phyloP scores from a whole-genome alignment of 164 flowering plant genomes.

The Aristolochia fimbriata region DNA sequence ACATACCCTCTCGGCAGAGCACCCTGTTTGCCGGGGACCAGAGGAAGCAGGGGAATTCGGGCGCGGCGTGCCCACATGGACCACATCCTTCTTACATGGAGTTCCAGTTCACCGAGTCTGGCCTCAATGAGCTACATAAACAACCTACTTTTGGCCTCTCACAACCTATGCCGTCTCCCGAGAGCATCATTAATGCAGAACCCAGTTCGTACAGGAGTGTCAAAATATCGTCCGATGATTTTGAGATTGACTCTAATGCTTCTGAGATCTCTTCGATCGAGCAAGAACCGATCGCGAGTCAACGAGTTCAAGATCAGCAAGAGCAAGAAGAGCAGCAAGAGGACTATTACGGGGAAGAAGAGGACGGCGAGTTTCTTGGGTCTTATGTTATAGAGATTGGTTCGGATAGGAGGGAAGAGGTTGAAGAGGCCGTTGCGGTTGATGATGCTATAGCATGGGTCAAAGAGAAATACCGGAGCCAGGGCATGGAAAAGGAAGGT shows the following conservation, averaged over 20 bases:
- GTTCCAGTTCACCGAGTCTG: slow-evolving; percentile 14
- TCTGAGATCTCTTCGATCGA: slow-evolving; percentile 48
- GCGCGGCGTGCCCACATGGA: slow-evolving; percentile 15
- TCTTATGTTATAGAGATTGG: slow-evolving; percentile 73
- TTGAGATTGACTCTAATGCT: slow-evolving; percentile 40
- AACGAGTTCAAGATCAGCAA: slow-evolving; percentile 8
- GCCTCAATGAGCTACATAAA: slow-evolving; percentile 9
- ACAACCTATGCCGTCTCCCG: slow-evolving; percentile 46
- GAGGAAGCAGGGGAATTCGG: slow-evolving; percentile 12
- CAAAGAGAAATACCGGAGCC: slow-evolving; percentile 50
- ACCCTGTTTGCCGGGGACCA: slow-evolving; percentile 16
- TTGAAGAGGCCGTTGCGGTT: slow-evolving; percentile 37
- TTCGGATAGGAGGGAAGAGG: slow-evolving; percentile 27
- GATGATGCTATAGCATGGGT: slow-evolving; percentile 96
- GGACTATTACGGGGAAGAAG: slow-evolving; percentile 9
- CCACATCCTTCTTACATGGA: slow-evolving; percentile 8
- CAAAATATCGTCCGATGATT: slow-evolving; percentile 32
- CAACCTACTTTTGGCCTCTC: slow-evolving; percentile 27
- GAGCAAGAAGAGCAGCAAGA: slow-evolving; percentile 10
- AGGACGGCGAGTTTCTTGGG: slow-evolving; percentile 44
- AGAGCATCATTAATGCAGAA: slow-evolving; percentile 30
- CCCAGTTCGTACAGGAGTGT: slow-evolving; percentile 35
- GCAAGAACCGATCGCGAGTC: slow-evolving; percentile 20
- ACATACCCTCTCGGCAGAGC: slow-evolving; percentile 42
- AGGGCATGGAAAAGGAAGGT: slow-evolving; percentile 7